Evolutionary conservation across 345 rosid genomes (phyloP), one percentile per base, ranked within the genome.

Genomic region (Rhodomyrtus tomentosa): DNA sequence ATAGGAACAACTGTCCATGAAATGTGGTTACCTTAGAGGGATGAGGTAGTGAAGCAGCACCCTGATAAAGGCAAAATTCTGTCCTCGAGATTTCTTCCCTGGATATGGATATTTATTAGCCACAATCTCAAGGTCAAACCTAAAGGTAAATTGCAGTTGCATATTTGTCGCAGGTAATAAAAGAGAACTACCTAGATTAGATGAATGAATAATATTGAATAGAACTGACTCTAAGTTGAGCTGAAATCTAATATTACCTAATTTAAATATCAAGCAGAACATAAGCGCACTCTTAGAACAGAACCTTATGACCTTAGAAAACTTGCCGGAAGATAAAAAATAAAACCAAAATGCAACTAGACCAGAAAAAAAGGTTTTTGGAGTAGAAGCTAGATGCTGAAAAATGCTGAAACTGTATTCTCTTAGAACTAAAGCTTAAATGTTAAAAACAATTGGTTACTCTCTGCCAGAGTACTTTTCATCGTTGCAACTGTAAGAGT

Each of bases 1-100:
- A 27, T 40, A 40, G n/a, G 32, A 84, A 79, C 80, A 62, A 7
- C 82, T 81, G 79, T 53, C 82, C 40, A 74, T 12, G 53, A 50
- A 6, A 80, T 73, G 36, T 62, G 81, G 50, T 86, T 91, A 94
- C 98, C 96, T 93, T 91, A 68, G 85, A 85, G 49, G 95, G 95
- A 86, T 85, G 90, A 87, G 92, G 91, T 80, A 92, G 88, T 54
- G 86, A 91, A 86, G 91, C 91, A 56, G 89, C 90, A 81, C 94
- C 96, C 84, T 96, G 93, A 82, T 88, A 86, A 85, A 95, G 89
- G 89, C 83, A 89, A 84, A 89, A 82, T 83, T 87, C 88, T 56
- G 86, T 80, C 36, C 80, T 82, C 55, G 85, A 85, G 82, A 86
- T 36, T 84, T 89, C 94, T 89, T 91, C 92, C 89, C 96, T 93